These are phyloP conservation scores for Phaeotremella fagi DNA, from an alignment of 768 basidiomycete species.

Conservation along the genomic window DNA sequence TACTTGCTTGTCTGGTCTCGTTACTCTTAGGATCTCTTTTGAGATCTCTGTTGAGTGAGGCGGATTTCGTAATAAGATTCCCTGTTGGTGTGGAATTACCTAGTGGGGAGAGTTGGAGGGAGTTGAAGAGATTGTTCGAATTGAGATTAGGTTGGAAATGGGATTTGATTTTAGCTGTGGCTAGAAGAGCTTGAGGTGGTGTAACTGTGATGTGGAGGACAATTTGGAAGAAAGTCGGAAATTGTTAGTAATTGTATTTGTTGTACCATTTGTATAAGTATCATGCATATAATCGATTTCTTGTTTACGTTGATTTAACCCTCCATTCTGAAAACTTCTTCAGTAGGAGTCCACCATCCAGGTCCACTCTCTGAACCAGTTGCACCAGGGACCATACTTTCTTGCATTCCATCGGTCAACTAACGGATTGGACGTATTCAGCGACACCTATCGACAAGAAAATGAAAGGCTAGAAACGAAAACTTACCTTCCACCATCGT, in stretches of 20 bases:
- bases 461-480: neutral
- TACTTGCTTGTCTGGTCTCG: constrained; percentile 76
- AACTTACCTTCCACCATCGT: constrained; percentile 64
- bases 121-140: constrained; percentile 74
- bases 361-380: constrained; percentile 63
- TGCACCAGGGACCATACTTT: constrained; percentile 66
- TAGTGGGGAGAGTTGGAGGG: constrained; percentile 64
- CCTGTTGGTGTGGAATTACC: constrained; percentile 14
- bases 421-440: constrained; percentile 5
- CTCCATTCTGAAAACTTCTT: constrained; percentile 71
- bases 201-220: too few species aligned
- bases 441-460: too few species aligned
- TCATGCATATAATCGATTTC: neutral
- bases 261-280: neutral
- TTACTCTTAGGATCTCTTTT: constrained; percentile 88
- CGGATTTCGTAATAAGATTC: constrained; percentile 76
- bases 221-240: too few species aligned
- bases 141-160: constrained; percentile 74
- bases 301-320: constrained; percentile 22
- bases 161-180: constrained; percentile 82
- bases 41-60: constrained; percentile 79
- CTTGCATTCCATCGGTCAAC: constrained; percentile 68
- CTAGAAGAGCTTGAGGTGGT: constrained; percentile 59
- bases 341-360: constrained; percentile 61
- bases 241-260: too few species aligned